Base-by-base conservation (phyloP, 345 rosid species). In the Mercurialis annua region DNA sequence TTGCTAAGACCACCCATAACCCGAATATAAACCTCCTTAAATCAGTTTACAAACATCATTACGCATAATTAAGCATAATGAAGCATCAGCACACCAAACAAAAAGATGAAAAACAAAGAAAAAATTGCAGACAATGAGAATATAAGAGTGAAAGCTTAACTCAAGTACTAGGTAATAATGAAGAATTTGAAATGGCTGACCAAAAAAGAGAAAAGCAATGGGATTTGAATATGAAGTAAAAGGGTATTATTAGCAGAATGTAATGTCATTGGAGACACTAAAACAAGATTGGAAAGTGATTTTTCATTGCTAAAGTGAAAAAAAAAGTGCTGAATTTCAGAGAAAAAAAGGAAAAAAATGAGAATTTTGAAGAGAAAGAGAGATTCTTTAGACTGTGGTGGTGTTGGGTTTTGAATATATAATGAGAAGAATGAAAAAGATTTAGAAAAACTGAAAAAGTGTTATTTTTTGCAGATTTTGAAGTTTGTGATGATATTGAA, bases 1-100 rank as follows among this genome's bases (percentile, higher is more conserved):
- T 76, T 80, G 51, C 77, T 83, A 34, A 77, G 59, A 74, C 84
- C 82, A 59, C 78, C 76, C 92, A 85, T 85, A 40, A 62, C 68
- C 67, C 73, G n/a, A n/a, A n/a, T n/a, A n/a, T n/a, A 40, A 40
- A 3, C 76, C 65, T 43, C 57, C 70, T 56, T 36, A 49, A 59
- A 58, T 33, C 47, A 33, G 10, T 36, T 36, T 14, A 18, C 44
- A 3, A 36, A 36, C 40, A 4, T 36, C 40, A 36, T 36, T 36
- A 38, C 16, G 38, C 70, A 54, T 54, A n/a, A n/a, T n/a, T 6
- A 54, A 27, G 29, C 26, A 14, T 24, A 70, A 43, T 6, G 47
- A 69, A 48, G 56, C 44, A 47, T 57, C 46, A 27, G 18, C 12
- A 9, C 33, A n/a, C n/a, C n/a, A 53, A 38, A 23, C 2, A 18